Evolutionary conservation across 2,329 filamentous ascomycete species (phyloP).

Genomic region (Coniochaeta pulveracea): DNA sequence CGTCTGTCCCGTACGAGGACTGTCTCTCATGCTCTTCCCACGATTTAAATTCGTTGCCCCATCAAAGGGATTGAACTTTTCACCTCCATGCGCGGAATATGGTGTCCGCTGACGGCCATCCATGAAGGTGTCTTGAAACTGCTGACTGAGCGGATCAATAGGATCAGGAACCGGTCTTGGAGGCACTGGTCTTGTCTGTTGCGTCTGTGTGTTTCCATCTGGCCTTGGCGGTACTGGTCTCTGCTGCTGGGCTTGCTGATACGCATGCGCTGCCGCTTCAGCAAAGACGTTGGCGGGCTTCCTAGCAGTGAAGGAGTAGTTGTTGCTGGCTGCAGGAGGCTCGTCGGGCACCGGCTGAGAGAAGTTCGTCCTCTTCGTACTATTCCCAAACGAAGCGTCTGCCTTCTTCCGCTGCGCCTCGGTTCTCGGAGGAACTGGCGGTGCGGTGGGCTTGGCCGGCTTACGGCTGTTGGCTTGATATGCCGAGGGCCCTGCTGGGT

Average conservation of each 20-base stretch:
- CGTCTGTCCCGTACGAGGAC: conserved; percentile 13
- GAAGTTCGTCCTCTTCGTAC: conserved; percentile 33
- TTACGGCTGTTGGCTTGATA: conserved; percentile 10
- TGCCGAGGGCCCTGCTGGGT: too few species aligned
- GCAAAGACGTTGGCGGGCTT: conserved; percentile 12
- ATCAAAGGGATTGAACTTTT: conserved; percentile 48
- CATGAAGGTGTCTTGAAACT: conserved; percentile 29
- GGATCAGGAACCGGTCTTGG: too few species aligned
- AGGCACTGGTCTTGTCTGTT: too few species aligned
- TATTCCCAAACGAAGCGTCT: conserved; percentile 45
- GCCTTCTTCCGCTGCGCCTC: conserved; percentile 41
- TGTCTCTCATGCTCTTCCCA: conserved; percentile 32
- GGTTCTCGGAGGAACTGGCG: conserved; percentile 33
- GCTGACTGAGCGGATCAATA: conserved; percentile 29
- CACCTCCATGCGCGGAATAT: conserved; percentile 43
- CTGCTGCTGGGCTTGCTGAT: conserved; percentile 7
- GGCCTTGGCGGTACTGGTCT: too few species aligned
- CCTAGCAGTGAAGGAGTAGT: conserved; percentile 34
- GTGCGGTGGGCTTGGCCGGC: conserved; percentile 9
- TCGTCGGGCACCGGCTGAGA: conserved; percentile 37
- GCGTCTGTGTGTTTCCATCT: conserved; percentile 5
- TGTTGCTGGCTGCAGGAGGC: conserved; percentile 35
- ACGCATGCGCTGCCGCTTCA: conserved; percentile 12
- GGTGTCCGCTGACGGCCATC: conserved; percentile 46
- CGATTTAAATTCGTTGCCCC: conserved; percentile 29